Conservation (phyloP, 108 stramenopile genomes). For the Skeletonema tropicum region DNA sequence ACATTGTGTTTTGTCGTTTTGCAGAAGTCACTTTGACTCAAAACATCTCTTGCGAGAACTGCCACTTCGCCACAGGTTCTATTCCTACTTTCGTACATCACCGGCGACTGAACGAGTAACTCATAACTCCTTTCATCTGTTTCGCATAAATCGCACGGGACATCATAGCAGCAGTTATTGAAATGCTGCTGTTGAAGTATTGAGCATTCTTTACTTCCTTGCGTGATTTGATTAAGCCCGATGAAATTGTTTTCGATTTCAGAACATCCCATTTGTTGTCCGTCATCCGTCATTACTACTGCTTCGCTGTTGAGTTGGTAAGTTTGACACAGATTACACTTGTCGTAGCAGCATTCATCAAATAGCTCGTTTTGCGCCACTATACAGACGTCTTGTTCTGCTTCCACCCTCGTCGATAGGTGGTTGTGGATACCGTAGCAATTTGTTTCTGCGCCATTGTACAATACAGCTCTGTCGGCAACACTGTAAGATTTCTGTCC, state of each 20-base stretch:
- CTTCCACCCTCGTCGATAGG: slow-evolving; percentile 38
- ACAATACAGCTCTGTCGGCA: slow-evolving; percentile 27
- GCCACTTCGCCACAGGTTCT: slow-evolving; percentile 47
- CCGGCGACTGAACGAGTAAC: slow-evolving; percentile 24
- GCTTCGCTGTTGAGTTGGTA: slow-evolving; percentile 43
- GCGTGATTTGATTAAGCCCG: slow-evolving; percentile 37
- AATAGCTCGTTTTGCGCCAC: slow-evolving; percentile 38
- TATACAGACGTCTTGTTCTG: slow-evolving; percentile 30
- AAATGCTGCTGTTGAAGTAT: slow-evolving; percentile 43
- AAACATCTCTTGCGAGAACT: slow-evolving; percentile 27
- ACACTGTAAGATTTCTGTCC: slow-evolving; percentile 39
- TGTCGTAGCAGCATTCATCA: slow-evolving; percentile 44
- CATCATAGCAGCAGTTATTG: slow-evolving; percentile 44
- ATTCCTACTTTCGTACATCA: slow-evolving; percentile 25
- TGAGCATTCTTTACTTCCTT: slow-evolving; percentile 40
- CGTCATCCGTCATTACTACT: slow-evolving; percentile 25
- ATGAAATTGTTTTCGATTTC: slow-evolving; percentile 42
- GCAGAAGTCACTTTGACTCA: slow-evolving; percentile 44
- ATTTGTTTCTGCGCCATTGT: slow-evolving; percentile 40
- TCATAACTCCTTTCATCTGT: slow-evolving; percentile 27
- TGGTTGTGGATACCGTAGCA: slow-evolving; percentile 46
- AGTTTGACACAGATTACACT: slow-evolving; percentile 39
- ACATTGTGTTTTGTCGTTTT: slow-evolving; percentile 28
- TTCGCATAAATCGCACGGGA: slow-evolving; percentile 39
- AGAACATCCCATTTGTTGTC: slow-evolving; percentile 33